Percentiles rank a stretch among this genome's conserved stretches.
These are phyloP conservation scores for Dalbergia oliveri DNA, from an alignment of 306 rosid species.

Conservation along the genomic window DNA sequence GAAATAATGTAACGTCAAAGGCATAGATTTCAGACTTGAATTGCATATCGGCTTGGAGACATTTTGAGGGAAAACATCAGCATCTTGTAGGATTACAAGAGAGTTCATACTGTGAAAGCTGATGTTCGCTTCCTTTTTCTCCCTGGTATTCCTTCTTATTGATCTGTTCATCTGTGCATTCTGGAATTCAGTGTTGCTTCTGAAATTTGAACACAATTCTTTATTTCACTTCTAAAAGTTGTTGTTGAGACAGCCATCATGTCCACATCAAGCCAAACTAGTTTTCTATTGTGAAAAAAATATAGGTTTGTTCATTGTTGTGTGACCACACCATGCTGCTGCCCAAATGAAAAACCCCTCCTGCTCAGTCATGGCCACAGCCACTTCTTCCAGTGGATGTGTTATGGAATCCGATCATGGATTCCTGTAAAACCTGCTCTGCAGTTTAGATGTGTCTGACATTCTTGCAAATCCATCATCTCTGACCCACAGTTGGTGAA, in stretches of 20 bases:
- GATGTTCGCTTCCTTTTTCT: neutral
- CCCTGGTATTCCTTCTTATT: neutral
- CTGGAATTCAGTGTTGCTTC: conserved; percentile 1
- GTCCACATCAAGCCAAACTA: neutral
- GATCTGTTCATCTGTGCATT: neutral
- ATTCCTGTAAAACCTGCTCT: neutral
- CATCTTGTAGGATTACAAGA: neutral
- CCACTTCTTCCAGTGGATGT: neutral
- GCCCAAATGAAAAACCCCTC: neutral
- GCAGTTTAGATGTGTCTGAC: neutral
- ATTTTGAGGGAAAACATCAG: neutral
- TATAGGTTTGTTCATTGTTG: neutral
- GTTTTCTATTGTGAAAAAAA: neutral
- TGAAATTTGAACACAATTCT: neutral
- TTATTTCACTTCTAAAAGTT: neutral
- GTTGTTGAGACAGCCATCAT: neutral
- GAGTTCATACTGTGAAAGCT: neutral
- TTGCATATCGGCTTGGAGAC: neutral
- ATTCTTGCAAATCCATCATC: neutral
- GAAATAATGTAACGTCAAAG: neutral
- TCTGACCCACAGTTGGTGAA: neutral
- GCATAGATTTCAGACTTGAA: neutral
- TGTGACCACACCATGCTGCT: neutral
- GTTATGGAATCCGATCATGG: neutral
- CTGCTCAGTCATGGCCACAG: neutral